A percentile compares a stretch with the other conserved stretches of the same genome.
Conservation (phyloP, 257 asterid species). For the Solanum gracilifrons region DNA sequence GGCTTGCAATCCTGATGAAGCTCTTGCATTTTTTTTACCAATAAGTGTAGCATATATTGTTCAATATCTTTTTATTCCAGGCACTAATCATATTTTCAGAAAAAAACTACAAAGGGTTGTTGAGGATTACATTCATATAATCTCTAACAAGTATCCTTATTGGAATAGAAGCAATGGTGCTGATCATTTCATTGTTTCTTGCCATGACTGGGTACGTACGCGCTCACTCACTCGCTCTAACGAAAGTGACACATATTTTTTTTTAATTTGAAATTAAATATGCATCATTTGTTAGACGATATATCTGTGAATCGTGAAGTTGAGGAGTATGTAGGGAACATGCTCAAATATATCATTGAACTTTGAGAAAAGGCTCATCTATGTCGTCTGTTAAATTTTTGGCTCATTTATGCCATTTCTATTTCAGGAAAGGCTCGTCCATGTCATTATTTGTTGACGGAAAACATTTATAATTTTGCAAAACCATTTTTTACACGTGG, state of each 20-base stretch:
- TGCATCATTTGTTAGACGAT: background rate
- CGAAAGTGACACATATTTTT: background rate
- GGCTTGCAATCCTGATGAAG: slow-evolving; percentile 9
- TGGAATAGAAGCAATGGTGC: slow-evolving; percentile 20
- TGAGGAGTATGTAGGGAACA: background rate
- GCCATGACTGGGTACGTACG: slow-evolving; percentile 15
- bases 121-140: slow-evolving; percentile 4
- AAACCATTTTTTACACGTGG: no score
- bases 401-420: no score
- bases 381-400: no score
- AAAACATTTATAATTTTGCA: no score
- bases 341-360: no score
- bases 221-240: background rate
- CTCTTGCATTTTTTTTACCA: slow-evolving; percentile 12
- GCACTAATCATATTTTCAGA: background rate
- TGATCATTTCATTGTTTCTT: slow-evolving; percentile 16
- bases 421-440: no score
- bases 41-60: slow-evolving; percentile 10
- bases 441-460: no score
- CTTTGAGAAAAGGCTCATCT: no score
- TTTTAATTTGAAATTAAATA: background rate
- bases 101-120: slow-evolving; percentile 2
- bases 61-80: background rate
- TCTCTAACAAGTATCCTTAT: slow-evolving; percentile 10
- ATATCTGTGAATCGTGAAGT: background rate